Evolutionary conservation across 2,329 filamentous ascomycete genomes (phyloP).

Genomic region (Colletotrichum sp.): DNA sequence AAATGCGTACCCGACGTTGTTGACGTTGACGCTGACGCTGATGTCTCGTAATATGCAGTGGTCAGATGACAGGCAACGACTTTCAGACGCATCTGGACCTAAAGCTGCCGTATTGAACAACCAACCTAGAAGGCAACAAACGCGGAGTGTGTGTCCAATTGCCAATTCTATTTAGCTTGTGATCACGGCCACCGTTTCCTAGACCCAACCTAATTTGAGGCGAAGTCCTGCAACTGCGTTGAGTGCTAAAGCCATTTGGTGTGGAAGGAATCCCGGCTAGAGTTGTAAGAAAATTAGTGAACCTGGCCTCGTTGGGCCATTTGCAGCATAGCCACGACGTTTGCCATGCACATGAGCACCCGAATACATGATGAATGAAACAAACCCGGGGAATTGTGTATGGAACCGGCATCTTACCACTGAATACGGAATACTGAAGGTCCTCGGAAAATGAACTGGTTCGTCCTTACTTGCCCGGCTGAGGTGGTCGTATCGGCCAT

Average conservation of each 20-base stretch:
- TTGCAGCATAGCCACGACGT: background rate
- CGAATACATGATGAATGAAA: background rate
- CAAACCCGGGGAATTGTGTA: background rate
- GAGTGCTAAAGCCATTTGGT: background rate
- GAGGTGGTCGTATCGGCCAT: background rate
- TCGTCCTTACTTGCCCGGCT: background rate
- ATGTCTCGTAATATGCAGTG: background rate
- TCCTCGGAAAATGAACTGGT: background rate
- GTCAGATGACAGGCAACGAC: background rate
- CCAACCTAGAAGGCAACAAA: background rate
- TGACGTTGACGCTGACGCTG: background rate
- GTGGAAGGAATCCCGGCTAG: background rate
- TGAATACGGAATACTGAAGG: background rate
- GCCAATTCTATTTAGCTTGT: background rate
- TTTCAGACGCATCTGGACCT: background rate
- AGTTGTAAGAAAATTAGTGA: background rate
- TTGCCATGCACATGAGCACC: background rate
- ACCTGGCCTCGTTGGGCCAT: background rate
- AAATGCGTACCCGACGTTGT: background rate
- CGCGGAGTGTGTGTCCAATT: background rate
- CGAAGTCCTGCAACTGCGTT: background rate
- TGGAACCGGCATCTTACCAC: background rate
- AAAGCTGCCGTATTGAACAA: background rate
- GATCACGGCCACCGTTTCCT: background rate
- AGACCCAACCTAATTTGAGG: background rate